Evolutionary conservation across 352 stramenopile species (phyloP), one percentile per base, ranked within the genome.

Genomic region (Globisporangium echinulatum): DNA sequence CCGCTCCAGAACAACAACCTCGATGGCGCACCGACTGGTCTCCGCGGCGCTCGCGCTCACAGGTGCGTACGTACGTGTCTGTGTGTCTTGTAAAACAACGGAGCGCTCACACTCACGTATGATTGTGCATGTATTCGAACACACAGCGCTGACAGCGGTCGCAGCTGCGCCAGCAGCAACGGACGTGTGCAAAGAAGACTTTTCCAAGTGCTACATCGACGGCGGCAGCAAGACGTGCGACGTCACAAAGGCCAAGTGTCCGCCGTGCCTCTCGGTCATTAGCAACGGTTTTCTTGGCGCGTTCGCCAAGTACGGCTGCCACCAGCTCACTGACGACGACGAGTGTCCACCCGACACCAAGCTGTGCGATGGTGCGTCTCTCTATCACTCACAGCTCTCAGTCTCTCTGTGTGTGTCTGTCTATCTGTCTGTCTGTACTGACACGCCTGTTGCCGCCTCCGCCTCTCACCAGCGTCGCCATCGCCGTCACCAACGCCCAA

Each of bases 151-250:
- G 39, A 37, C 15, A 19, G 49, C 40, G 40, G 17, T 52, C 14
- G 39, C 39, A 13, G 47, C 52, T 4, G 58, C 54, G 19, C 10
- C 15, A 25, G 60, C 60, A 2, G 60, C 53, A 17, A 40, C 49
- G 38, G 54, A 54, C 4, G 65, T 81, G n/a, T 82, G 72, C 49
- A 63, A 8, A 39, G 71, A 59, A 0, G 56, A 75, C 25, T 69
- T 73, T 49, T 8, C 25, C 19, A 56, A 56, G 40, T 85, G 75
- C 65, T 79, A 79, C 50, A 67, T 81, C 59, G 67, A 82, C 39
- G 73, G 71, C 19, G 69, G 64, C n/a, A 67, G 63, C 8, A 82
- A 76, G 56, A 64, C 74, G 13, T 87, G 77, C 61, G 56, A 84
- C 62, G 72, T 72, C 17, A 69, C 63, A 6, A 63, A 69, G 48